Evolutionary conservation across 257 asterid genomes (phyloP), one percentile per base, ranked within the genome.

Genomic region (Galeopsis tetrahit): DNA sequence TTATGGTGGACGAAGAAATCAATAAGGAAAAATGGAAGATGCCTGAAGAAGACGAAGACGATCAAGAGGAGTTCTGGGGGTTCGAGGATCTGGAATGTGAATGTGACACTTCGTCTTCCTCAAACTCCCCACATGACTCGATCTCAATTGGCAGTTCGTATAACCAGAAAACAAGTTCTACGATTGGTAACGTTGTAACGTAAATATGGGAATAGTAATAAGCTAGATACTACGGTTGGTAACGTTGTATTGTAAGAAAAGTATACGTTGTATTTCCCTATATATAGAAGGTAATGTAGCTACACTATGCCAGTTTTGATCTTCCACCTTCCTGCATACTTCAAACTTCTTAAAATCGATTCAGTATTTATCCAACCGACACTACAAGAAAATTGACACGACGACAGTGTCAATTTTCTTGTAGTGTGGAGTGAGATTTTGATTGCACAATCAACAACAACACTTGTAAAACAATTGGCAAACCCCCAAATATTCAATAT

Each of bases 1-100:
- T 90, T 9, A 71, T 62, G 60, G 10, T 72, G 71, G 86, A 84
- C 46, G 92, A 74, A 42, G 98, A 87, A 62, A 69, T 89, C 2
- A 88, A 90, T 62, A 80, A 70, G 70, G 90, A 62, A 57, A 90
- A 76, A 74, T 93, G 98, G 98, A 85, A 84, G 76, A 78, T 90
- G 89, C 90, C 89, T 0, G 74, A 86, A 21, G 89, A 90, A 69
- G 96, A 88, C 1, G 90, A 86, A 51, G 91, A 63, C 5, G 68
- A 88, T 6, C 89, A 78, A 58, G 93, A 85, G 49, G 91, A 80
- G 79, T 86, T 93, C 53, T 93, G 90, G 92, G 97, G 92, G 0
- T 93, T 90, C 64, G 98, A 93, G 78, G 97, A 93, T 85, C 96
- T 93, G 46, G 98, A 93, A 79, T 78, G 90, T 55, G 98, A 90